These are phyloP conservation scores for Neoarthrinium moseri DNA, from an alignment of 2,329 filamentous ascomycete genomes.

Conservation along the genomic window DNA sequence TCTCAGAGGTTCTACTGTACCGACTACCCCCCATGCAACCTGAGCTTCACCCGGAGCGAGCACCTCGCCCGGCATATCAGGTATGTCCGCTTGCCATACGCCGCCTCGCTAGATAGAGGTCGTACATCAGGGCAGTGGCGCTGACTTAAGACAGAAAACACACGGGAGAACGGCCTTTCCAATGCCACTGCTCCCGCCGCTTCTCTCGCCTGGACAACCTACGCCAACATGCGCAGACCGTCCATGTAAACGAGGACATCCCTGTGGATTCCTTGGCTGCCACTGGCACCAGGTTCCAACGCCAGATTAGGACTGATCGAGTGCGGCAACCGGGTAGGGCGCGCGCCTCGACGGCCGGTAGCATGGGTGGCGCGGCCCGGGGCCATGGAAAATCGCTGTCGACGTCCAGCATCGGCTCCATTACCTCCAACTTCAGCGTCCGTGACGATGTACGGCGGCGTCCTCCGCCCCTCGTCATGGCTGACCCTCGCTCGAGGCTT, in stretches of 20 bases:
- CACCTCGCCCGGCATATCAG: constrained; percentile 93
- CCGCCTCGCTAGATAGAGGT: not conserved
- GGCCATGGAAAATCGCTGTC: constrained; percentile 86
- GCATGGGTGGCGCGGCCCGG: constrained; percentile 66
- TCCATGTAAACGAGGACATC: constrained; percentile 97
- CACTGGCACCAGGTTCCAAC: constrained; percentile 86
- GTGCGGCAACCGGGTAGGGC: constrained; percentile 74
- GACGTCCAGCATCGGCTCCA: constrained; percentile 78
- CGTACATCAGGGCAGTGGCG: too few species aligned
- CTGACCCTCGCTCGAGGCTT: constrained; percentile 66
- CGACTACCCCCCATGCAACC: constrained; percentile 86
- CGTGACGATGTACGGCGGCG: constrained; percentile 65
- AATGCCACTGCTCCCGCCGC: constrained; percentile 81
- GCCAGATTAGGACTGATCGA: constrained; percentile 85
- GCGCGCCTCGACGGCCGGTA: constrained; percentile 75
- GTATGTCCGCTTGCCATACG: constrained; percentile 42
- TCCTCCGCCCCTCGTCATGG: constrained; percentile 82
- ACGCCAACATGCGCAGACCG: constrained; percentile 94
- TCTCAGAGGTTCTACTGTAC: constrained; percentile 95
- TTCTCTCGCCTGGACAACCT: constrained; percentile 96
- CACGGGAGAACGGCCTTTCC: constrained; percentile 93
- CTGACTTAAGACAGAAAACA: constrained; percentile 69
- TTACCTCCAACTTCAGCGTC: constrained; percentile 64
- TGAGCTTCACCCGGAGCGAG: constrained; percentile 95
- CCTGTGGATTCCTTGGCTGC: constrained; percentile 90